These are phyloP conservation scores for Calycina herbarum DNA, from an alignment of 2,329 filamentous ascomycete species.

Conservation along the genomic window DNA sequence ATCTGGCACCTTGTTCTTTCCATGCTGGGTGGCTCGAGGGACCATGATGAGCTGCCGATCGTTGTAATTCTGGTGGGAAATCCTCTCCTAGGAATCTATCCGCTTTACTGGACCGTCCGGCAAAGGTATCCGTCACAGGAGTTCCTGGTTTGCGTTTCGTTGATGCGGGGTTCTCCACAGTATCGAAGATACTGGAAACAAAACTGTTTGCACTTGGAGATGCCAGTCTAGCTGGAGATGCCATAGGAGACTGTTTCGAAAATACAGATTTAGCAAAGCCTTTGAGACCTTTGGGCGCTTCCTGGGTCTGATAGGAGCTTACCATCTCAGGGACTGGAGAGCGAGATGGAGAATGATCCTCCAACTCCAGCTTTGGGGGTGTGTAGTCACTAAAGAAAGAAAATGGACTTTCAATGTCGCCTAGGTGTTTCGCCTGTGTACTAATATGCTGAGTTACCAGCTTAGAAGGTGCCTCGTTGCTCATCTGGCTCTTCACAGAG, in stretches of 20 bases:
- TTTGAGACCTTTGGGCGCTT: slow-evolving; percentile 16
- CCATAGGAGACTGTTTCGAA: slow-evolving; percentile 10
- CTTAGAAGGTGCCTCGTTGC: slow-evolving; percentile 11
- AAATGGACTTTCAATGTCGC: slow-evolving; percentile 6
- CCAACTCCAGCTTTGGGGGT: slow-evolving; percentile 16
- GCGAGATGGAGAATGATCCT: slow-evolving; percentile 12
- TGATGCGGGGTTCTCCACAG: slow-evolving; percentile 9
- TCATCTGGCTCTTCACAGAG: slow-evolving; percentile 19
- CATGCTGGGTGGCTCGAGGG: neutral
- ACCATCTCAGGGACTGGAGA: slow-evolving; percentile 12
- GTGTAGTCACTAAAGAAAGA: slow-evolving; percentile 20
- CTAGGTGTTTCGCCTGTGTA: neutral
- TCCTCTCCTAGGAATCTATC: slow-evolving; percentile 16
- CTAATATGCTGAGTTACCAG: neutral
- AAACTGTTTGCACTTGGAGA: slow-evolving; percentile 10
- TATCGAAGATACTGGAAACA: slow-evolving; percentile 18
- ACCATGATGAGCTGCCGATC: neutral
- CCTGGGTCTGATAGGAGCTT: slow-evolving; percentile 7
- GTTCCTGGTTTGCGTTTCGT: slow-evolving; percentile 6
- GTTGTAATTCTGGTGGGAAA: slow-evolving; percentile 4
- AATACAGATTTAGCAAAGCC: slow-evolving; percentile 19
- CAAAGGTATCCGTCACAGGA: neutral
- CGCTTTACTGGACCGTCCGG: slow-evolving; percentile 4
- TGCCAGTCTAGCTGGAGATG: neutral
- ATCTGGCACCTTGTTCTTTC: slow-evolving; percentile 9